Evolutionary conservation across 108 stramenopile genomes (phyloP).

Genomic region (Nitzschia palea): DNA sequence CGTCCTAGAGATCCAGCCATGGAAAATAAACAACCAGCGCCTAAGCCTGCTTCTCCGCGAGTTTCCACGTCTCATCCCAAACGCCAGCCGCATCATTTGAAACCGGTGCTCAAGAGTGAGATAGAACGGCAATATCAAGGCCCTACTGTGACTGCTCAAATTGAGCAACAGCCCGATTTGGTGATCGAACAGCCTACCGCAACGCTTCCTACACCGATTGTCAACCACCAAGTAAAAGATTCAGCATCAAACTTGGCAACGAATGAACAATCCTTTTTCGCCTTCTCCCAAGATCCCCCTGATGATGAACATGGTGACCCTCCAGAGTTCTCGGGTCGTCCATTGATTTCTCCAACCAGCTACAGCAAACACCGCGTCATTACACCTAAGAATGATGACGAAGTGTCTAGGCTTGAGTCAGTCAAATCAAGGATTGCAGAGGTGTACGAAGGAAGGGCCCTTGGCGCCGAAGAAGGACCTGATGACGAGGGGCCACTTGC

Average conservation of each 20-base stretch:
- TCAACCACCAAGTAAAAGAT: too few relatives aligned
- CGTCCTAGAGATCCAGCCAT: too few relatives aligned
- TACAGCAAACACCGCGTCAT: background rate
- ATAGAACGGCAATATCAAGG: conserved; percentile 13
- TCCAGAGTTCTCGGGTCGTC: conserved; percentile 16
- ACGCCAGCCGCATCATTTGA: background rate
- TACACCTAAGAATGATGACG: background rate
- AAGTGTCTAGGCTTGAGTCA: conserved; percentile 16
- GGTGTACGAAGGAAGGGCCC: conserved; percentile 8
- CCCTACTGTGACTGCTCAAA: background rate
- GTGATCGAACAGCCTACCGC: background rate
- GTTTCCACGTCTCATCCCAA: too few relatives aligned
- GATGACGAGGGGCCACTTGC: conserved; percentile 1
- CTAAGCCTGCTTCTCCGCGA: too few relatives aligned
- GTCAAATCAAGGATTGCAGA: conserved; percentile 34
- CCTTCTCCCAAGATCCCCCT: conserved; percentile 33
- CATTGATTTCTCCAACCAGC: conserved; percentile 22
- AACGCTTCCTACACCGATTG: too few relatives aligned
- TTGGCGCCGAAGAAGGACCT: background rate
- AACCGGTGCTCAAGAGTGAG: conserved; percentile 10
- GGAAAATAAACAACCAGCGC: too few relatives aligned
- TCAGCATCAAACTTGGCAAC: too few relatives aligned
- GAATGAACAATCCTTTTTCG: too few relatives aligned
- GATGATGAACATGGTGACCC: conserved; percentile 40
- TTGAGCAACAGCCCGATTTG: background rate